phyloP scores from a whole-genome alignment of 1,284 basidiomycete genomes.

The Irpex rosettiformis region DNA sequence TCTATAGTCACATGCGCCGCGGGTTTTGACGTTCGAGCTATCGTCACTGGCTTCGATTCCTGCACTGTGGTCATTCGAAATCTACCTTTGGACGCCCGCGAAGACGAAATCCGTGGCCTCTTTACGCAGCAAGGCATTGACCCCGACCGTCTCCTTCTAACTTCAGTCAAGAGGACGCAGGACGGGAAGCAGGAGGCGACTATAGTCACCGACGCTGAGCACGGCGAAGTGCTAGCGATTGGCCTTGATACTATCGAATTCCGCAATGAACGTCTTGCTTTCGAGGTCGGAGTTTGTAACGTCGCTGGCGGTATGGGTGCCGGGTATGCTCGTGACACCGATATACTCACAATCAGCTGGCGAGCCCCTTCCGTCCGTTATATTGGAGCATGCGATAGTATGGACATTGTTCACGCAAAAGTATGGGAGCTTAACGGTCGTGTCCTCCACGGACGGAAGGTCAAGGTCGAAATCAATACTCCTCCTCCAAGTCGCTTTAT shows the following conservation, averaged over 20 bases:
- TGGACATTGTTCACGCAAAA: neutral
- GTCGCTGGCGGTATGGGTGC: neutral
- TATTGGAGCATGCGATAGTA: neutral
- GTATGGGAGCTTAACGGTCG: neutral
- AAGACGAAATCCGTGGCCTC: conserved; percentile 17
- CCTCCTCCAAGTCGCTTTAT: neutral
- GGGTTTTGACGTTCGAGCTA: conserved; percentile 17
- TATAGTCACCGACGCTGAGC: neutral
- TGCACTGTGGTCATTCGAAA: conserved; percentile 16
- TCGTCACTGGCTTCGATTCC: conserved; percentile 22
- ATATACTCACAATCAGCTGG: neutral
- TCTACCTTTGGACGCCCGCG: conserved; percentile 16
- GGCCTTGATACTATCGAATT: neutral
- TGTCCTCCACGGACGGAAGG: neutral
- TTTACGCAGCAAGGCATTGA: conserved; percentile 21
- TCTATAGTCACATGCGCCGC: conserved; percentile 23
- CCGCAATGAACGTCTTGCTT: neutral
- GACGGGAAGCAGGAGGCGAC: neutral
- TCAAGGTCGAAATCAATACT: neutral
- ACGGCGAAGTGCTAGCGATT: neutral
- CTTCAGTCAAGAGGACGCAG: conserved; percentile 11
- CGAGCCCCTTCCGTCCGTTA: neutral
- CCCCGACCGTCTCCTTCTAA: conserved; percentile 12
- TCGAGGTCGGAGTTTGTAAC: neutral
- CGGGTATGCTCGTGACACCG: neutral